Evolutionary conservation across 164 flowering plant species (phyloP).

Genomic region (Stephania cephalantha): DNA sequence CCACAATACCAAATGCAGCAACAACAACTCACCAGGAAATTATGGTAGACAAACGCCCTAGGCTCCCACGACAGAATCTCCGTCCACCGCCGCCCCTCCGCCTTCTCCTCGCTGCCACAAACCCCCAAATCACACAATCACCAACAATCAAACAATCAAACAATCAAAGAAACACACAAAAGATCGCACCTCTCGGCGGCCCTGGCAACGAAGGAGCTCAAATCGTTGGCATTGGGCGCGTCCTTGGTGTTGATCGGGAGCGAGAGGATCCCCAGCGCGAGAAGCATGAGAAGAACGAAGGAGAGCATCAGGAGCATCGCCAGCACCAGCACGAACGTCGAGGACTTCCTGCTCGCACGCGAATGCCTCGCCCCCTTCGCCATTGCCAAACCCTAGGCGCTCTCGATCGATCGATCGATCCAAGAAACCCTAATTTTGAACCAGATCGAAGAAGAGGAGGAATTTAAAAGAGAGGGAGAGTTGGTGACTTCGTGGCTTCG

Average conservation of each 20-base stretch:
- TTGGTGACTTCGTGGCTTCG: background rate
- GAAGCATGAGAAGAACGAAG: slow-evolving; percentile 45
- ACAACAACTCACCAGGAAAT: slow-evolving; percentile 53
- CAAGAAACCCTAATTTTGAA: background rate
- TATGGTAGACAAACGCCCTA: slow-evolving; percentile 69
- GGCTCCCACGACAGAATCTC: slow-evolving; percentile 94
- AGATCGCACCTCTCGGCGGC: slow-evolving; percentile 23
- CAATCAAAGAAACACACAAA: background rate
- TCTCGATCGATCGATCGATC: background rate
- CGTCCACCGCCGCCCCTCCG: slow-evolving; percentile 46
- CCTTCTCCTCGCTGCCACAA: slow-evolving; percentile 21
- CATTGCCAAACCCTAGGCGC: slow-evolving; percentile 23
- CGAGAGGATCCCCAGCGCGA: slow-evolving; percentile 56
- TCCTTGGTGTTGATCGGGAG: slow-evolving; percentile 30
- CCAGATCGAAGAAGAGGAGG: no score
- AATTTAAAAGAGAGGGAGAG: no score
- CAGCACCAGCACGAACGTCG: slow-evolving; percentile 44
- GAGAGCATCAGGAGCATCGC: slow-evolving; percentile 52
- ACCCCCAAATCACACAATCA: background rate
- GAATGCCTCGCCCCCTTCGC: slow-evolving; percentile 44
- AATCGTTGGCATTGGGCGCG: slow-evolving; percentile 39
- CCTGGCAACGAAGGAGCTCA: slow-evolving; percentile 33
- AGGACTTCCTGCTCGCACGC: slow-evolving; percentile 37
- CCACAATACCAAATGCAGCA: no score
- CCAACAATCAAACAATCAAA: background rate